These are phyloP conservation scores for Entomortierella lignicola DNA, from an alignment of 192 early-diverging fungal species.

Conservation along the genomic window DNA sequence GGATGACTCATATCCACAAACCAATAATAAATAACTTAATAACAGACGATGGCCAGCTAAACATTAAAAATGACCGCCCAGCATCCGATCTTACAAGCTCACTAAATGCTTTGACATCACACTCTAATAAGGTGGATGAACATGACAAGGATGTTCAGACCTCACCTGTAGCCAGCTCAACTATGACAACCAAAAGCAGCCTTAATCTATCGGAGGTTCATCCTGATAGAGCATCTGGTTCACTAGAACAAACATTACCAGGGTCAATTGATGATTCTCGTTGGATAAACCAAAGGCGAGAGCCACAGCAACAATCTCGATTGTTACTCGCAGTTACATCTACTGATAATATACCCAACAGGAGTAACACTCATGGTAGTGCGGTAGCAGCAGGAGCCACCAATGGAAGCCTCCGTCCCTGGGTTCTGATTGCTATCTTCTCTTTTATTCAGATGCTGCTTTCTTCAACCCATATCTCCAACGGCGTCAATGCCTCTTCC, in stretches of 20 bases:
- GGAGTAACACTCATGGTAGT: not conserved
- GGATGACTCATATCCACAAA: not conserved
- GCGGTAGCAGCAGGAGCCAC: not conserved
- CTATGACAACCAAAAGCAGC: too few relatives aligned
- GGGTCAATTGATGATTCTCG: not conserved
- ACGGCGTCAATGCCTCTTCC: slow-evolving; percentile 39
- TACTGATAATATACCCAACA: not conserved
- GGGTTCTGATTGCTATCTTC: slow-evolving; percentile 35
- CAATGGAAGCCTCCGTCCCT: slow-evolving; percentile 16
- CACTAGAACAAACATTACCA: not conserved
- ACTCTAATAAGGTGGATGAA: not conserved
- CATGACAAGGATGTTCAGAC: not conserved
- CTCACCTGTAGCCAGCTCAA: too few relatives aligned
- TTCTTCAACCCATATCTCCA: slow-evolving; percentile 26
- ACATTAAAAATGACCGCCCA: not conserved
- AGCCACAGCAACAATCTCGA: not conserved
- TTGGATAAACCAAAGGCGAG: not conserved
- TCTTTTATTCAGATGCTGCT: slow-evolving; percentile 31
- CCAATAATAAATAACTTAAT: not conserved
- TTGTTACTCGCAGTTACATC: not conserved
- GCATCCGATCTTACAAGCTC: not conserved
- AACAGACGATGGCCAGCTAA: not conserved
- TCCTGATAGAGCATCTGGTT: not conserved
- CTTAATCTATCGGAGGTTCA: too few relatives aligned
- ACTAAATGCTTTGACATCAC: not conserved